Base-by-base conservation (phyloP, 306 rosid genomes). In the Canavalia gladiata region DNA sequence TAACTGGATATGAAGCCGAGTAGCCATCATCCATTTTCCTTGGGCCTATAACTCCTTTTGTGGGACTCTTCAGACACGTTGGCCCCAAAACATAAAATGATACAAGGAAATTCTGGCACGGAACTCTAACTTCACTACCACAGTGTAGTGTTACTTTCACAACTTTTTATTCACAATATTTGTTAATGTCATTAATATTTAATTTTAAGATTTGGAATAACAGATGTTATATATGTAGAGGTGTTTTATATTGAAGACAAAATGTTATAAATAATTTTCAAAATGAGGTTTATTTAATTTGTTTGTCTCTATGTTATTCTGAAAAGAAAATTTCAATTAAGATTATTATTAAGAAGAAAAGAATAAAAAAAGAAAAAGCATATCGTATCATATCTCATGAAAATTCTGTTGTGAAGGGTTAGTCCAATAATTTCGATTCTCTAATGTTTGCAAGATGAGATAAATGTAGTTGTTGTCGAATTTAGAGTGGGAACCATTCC, bases 1-100 rank as follows among this genome's bases (percentile, higher is more conserved):
- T 13, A 79, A 74, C 7, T 74, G 41, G 87, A 80, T 84, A 84
- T 52, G 85, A 64, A 68, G n/a, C 45, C 18, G 6, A 3, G 87
- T 51, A 49, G 30, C 72, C 59, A 43, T 80, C 74, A 47, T 31
- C 35, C 42, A 10, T 55, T 68, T 81, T 62, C 5, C 13, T 75
- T 69, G 66, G 79, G 76, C 87, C 82, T 37, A 42, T 5, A 69
- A 77, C 30, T 46, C 7, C 84, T 52, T 77, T 71, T 68, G 82
- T 80, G 79, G 82, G 77, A 55, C 76, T 64, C 50, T 0, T 29
- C 4, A 60, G 45, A 80, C 75, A 37, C 13, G 10, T 35, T 80
- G 72, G 45, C 46, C 84, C 84, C 72, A 34, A 47, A 37, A 50
- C 68, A 8, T 18, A 2, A 59, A 56, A 29, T 13, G 31, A 66